Base-by-base conservation (phyloP, 2,329 filamentous ascomycete genomes). In the Penicillium palitans region DNA sequence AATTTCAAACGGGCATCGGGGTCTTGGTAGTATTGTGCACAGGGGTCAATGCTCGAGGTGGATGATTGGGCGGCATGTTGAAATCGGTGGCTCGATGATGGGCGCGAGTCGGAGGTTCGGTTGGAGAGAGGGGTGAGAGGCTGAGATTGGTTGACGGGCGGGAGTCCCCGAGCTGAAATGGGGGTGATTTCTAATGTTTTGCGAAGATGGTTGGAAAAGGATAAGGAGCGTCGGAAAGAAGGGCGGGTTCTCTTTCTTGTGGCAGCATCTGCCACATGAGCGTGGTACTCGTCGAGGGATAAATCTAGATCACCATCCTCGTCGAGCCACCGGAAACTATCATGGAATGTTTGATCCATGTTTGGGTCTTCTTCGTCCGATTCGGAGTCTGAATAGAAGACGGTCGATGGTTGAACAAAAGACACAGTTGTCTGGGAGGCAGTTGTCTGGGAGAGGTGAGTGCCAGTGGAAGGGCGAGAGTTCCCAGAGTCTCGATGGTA, bases 1-100 rank as follows among this genome's bases (percentile, higher is more conserved):
- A 98, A 80, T 76, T 96, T 96, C 67, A 91, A 82, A 35, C 93
- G 86, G 40, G 93, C 91, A 71, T 96, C 90, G 0, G 92, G 91
- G 67, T 97, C 92, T 72, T 91, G 90, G 70, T 96, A 97, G 76
- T 96, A 90, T 39, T 90, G 85, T 4, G 91, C 90, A 35, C 84
- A 81, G 5, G 88, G 83, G 67, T 96, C 91, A 58, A 90, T 84
- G 21, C 81, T 81, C 1, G 81, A 76, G 13, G 80, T 70, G 0
- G 79, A 81, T 2, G 78, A 78, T 29, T 80, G 57, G 83, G 78
- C 39, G 79, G 85, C 54, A 86, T 77, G 33, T 81, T 80, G 58
- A 81, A 77, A n/a, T 79, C 84, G 57, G 80, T 78, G 57, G 59
- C 61, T 65, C 52, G 70, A 69, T 51, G 66, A 48, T 76, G 82